A percentile compares a stretch with the other conserved stretches of the same genome.
These are phyloP conservation scores for Solanum arcanum DNA, from an alignment of 257 asterid species.

Conservation along the genomic window DNA sequence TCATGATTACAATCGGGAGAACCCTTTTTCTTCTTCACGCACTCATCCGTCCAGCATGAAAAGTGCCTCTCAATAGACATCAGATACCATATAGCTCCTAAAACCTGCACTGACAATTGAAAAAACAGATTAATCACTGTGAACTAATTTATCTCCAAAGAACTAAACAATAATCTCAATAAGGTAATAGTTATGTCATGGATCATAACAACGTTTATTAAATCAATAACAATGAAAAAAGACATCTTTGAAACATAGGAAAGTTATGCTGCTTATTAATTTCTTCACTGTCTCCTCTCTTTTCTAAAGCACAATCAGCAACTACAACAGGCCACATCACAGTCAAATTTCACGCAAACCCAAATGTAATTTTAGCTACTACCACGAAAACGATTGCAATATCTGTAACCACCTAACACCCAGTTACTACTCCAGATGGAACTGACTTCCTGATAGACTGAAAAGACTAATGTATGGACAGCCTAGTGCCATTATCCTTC, in stretches of 20 bases:
- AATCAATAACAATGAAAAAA: background rate
- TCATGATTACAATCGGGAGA: conserved; percentile 8
- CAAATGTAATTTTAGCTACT: background rate
- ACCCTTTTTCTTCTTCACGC: conserved; percentile 23
- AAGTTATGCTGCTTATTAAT: background rate
- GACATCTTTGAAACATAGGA: background rate
- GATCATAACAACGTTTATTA: background rate
- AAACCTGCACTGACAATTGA: conserved; percentile 30
- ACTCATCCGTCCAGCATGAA: conserved; percentile 62
- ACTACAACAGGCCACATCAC: background rate
- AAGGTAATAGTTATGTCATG: background rate
- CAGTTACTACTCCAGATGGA: background rate
- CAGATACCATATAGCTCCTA: conserved; percentile 80
- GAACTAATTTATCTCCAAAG: background rate
- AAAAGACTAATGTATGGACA: background rate
- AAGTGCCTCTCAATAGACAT: conserved; percentile 65
- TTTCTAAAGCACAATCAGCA: background rate
- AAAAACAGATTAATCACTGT: background rate
- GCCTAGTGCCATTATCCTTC: background rate
- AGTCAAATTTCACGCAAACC: background rate
- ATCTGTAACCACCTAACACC: background rate
- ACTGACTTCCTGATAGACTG: background rate
- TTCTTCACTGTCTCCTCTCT: background rate
- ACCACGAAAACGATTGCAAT: background rate
- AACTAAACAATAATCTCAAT: background rate